Evolutionary conservation across 2,329 filamentous ascomycete species (phyloP).

Genomic region (Microdochium bolleyi): DNA sequence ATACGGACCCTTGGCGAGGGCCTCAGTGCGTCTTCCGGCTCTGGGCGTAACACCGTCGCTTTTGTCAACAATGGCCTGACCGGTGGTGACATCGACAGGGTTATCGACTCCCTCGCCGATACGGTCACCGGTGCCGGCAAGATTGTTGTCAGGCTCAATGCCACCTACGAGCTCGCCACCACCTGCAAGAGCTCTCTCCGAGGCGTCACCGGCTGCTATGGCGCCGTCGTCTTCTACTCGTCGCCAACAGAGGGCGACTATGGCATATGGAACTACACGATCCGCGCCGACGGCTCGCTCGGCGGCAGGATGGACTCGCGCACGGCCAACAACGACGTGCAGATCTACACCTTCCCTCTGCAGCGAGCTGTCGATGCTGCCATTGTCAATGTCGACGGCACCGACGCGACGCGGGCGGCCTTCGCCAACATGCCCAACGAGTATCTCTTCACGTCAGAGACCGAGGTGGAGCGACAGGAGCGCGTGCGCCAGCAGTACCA

Average conservation of each 20-base stretch:
- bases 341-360: conserved; percentile 72
- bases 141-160: conserved; percentile 43
- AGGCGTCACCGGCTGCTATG: conserved; percentile 65
- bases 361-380: conserved; percentile 70
- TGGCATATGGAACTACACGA: conserved; percentile 77
- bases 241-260: conserved; percentile 64
- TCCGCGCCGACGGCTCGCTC: conserved; percentile 67
- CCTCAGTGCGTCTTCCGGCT: conserved; percentile 43
- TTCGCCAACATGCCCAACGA: conserved; percentile 47
- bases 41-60: conserved; percentile 59
- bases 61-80: conserved; percentile 69
- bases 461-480: conserved; percentile 56
- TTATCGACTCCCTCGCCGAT: conserved; percentile 57
- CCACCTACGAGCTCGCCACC: conserved; percentile 49
- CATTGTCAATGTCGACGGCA: conserved; percentile 51
- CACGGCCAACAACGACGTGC: conserved; percentile 59
- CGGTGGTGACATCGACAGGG: conserved; percentile 62
- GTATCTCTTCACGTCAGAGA: conserved; percentile 70
- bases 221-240: conserved; percentile 65
- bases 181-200: conserved; percentile 56
- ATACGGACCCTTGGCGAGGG: conserved; percentile 60
- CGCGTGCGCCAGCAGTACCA: conserved; percentile 65
- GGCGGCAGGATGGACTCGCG: conserved; percentile 57
- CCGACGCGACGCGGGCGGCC: conserved; percentile 17
- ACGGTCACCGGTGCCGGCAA: conserved; percentile 49